These are phyloP conservation scores for Pulveroboletus sp. DNA, from an alignment of 768 basidiomycete species.

Conservation along the genomic window DNA sequence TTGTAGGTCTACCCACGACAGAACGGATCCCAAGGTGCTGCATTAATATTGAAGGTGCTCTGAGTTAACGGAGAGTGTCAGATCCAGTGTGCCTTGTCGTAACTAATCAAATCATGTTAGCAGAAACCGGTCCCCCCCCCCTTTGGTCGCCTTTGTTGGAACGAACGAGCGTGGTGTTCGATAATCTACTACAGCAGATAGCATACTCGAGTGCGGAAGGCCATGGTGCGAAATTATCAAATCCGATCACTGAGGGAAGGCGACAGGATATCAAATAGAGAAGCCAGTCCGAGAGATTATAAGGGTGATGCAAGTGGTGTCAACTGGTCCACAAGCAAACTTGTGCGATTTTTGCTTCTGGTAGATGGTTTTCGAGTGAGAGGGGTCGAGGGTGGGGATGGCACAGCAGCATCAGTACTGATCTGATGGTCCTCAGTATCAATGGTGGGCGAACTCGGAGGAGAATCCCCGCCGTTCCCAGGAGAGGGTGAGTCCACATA, in stretches of 20 bases:
- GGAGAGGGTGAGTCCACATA: slow-evolving; percentile 33
- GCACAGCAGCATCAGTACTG: slow-evolving; percentile 34
- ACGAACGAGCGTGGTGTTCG: background rate
- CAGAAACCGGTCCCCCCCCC: too few relatives aligned
- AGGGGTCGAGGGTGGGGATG: slow-evolving; percentile 39
- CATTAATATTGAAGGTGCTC: too few relatives aligned
- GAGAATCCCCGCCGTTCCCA: slow-evolving; percentile 26
- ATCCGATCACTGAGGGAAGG: background rate
- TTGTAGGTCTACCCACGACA: too few relatives aligned
- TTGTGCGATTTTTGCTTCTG: slow-evolving; percentile 51
- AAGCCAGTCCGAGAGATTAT: slow-evolving; percentile 3
- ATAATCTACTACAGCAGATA: slow-evolving; percentile 9
- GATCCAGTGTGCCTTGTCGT: too few relatives aligned
- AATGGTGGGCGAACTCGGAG: slow-evolving; percentile 29
- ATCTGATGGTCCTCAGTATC: slow-evolving; percentile 34
- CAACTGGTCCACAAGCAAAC: slow-evolving; percentile 36
- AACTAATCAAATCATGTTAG: too few relatives aligned
- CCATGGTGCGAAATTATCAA: background rate
- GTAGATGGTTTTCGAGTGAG: slow-evolving; percentile 65
- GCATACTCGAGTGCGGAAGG: background rate
- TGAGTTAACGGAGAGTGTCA: too few relatives aligned
- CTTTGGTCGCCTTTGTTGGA: too few relatives aligned
- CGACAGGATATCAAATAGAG: slow-evolving; percentile 1
- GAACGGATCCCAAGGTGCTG: too few relatives aligned
- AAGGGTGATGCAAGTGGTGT: slow-evolving; percentile 15